Percentiles rank a stretch among this genome's conserved stretches.
These are phyloP conservation scores for Erodium moschatum DNA, from an alignment of 441 rosid genomes.

Conservation along the genomic window DNA sequence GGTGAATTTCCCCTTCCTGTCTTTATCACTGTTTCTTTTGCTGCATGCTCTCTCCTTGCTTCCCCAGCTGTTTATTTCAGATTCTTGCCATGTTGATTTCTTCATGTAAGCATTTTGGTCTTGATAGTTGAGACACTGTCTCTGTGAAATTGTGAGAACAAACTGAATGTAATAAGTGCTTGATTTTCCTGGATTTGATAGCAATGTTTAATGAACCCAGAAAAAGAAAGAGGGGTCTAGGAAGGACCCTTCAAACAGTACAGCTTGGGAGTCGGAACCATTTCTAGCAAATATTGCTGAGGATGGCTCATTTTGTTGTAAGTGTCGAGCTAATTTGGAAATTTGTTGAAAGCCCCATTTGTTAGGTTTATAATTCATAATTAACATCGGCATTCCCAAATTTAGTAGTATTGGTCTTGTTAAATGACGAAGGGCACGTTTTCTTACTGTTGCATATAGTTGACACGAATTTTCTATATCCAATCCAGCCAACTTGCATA, in stretches of 20 bases:
- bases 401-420: background rate
- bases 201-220: background rate
- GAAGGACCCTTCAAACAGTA: background rate
- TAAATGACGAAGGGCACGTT: background rate
- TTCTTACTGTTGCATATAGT: background rate
- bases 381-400: background rate
- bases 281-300: background rate
- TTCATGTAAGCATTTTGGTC: slow-evolving; percentile 7
- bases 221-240: background rate
- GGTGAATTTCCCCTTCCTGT: background rate
- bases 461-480: slow-evolving; percentile 8
- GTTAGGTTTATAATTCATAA: background rate
- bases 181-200: background rate
- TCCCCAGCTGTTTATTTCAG: background rate
- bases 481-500: slow-evolving; percentile 14
- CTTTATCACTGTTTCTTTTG: background rate
- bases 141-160: background rate
- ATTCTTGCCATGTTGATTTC: background rate
- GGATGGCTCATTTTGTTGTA: background rate
- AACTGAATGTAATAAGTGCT: background rate
- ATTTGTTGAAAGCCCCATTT: background rate
- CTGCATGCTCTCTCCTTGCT: background rate
- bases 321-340: background rate
- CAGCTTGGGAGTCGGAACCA: background rate
- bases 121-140: no score